Conservation (phyloP, 1,284 basidiomycete genomes). For the Malassezia obtusa region DNA sequence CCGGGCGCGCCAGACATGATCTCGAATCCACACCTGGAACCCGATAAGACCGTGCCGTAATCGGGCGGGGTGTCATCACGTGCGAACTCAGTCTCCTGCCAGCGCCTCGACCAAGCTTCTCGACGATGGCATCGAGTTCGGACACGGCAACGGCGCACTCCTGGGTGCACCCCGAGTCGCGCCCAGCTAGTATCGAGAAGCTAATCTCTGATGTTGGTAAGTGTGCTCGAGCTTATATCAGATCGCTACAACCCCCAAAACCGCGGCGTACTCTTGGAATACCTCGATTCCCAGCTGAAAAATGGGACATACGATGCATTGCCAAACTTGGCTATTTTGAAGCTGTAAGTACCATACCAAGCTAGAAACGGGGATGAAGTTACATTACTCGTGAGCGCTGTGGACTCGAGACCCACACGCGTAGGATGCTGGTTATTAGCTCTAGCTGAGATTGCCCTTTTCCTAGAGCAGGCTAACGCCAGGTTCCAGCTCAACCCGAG, state of each 20-base stretch:
- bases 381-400: neutral
- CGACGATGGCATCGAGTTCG: neutral
- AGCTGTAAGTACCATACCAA: slow-evolving; percentile 56
- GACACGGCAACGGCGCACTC: neutral
- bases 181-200: slow-evolving; percentile 40
- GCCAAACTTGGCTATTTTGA: slow-evolving; percentile 78
- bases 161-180: slow-evolving; percentile 22
- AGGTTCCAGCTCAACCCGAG: slow-evolving; percentile 95
- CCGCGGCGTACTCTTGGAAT: slow-evolving; percentile 82
- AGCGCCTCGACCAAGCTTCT: neutral
- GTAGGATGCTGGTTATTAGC: slow-evolving; percentile 38
- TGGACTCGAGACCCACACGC: slow-evolving; percentile 18
- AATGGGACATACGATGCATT: slow-evolving; percentile 84
- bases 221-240: slow-evolving; percentile 41
- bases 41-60: no score
- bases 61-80: neutral
- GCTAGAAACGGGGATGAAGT: neutral
- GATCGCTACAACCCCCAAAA: slow-evolving; percentile 95
- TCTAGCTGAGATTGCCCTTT: slow-evolving; percentile 36
- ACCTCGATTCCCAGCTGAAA: slow-evolving; percentile 81
- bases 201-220: slow-evolving; percentile 39
- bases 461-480: neutral
- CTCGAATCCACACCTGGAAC: neutral
- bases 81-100: neutral
- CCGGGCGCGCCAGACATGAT: neutral